A percentile compares a stretch with the other conserved stretches of the same genome.
Conservation (phyloP, 2,329 filamentous ascomycete genomes). For the Ophiocordyceps camponoti-leonardi region DNA sequence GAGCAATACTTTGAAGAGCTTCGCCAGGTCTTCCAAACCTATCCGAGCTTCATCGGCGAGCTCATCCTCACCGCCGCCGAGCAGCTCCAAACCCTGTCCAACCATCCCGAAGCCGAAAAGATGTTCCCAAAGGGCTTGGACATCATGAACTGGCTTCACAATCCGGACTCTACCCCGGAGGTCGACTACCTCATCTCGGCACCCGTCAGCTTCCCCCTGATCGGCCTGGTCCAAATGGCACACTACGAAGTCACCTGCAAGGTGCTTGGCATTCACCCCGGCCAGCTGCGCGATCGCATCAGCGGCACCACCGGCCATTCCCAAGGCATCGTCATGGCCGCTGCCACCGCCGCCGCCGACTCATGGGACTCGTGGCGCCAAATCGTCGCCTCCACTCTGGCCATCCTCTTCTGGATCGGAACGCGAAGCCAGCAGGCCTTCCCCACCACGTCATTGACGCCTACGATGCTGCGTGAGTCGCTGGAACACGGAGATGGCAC, state of each 20-base stretch:
- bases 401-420: slow-evolving; percentile 97
- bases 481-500: slow-evolving; percentile 86
- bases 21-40: slow-evolving; percentile 77
- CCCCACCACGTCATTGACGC: slow-evolving; percentile 83
- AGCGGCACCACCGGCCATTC: slow-evolving; percentile 89
- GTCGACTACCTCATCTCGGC: slow-evolving; percentile 88
- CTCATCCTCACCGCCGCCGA: slow-evolving; percentile 69
- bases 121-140: slow-evolving; percentile 95
- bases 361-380: slow-evolving; percentile 87
- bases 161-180: slow-evolving; percentile 79
- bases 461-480: slow-evolving; percentile 80
- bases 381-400: slow-evolving; percentile 63
- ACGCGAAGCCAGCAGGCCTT: slow-evolving; percentile 94
- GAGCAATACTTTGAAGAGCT: slow-evolving; percentile 99
- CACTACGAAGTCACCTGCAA: slow-evolving; percentile 94
- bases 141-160: slow-evolving; percentile 81
- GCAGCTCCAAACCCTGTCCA: slow-evolving; percentile 69
- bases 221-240: slow-evolving; percentile 86
- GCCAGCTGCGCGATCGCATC: slow-evolving; percentile 69
- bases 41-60: slow-evolving; percentile 77
- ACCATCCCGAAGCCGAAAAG: slow-evolving; percentile 78
- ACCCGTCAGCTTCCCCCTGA: slow-evolving; percentile 88
- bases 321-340: slow-evolving; percentile 86
- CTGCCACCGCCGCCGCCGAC: slow-evolving; percentile 75
- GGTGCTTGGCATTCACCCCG: slow-evolving; percentile 75